phyloP scores from a whole-genome alignment of 1,284 basidiomycete species.

The Chalciporus piperatoides region DNA sequence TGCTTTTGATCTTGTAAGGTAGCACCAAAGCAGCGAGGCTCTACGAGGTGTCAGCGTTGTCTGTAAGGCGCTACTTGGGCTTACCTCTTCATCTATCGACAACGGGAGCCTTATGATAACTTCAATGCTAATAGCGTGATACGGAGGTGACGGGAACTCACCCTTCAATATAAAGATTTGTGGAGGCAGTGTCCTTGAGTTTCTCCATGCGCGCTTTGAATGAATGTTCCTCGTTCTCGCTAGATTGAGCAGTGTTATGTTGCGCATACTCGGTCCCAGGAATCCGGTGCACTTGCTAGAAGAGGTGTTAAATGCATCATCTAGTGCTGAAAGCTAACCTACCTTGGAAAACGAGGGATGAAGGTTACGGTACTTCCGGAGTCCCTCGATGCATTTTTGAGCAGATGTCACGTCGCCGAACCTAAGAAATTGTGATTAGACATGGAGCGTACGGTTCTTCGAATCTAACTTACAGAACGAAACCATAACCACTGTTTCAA shows the following conservation, averaged over 20 bases:
- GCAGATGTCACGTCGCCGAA: constrained; percentile 62
- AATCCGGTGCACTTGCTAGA: constrained; percentile 72
- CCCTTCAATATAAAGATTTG: constrained; percentile 76
- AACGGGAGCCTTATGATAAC: constrained; percentile 48
- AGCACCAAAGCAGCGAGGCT: constrained; percentile 56
- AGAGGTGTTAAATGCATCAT: constrained; percentile 1
- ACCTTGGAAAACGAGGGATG: constrained; percentile 72
- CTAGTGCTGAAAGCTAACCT: constrained; percentile 1
- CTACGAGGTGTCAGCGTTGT: constrained; percentile 28
- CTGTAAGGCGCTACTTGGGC: not conserved
- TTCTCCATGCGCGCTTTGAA: constrained; percentile 74
- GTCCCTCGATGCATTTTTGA: constrained; percentile 61
- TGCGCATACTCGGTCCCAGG: constrained; percentile 60
- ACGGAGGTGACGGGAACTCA: constrained; percentile 18
- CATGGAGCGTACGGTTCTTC: not conserved
- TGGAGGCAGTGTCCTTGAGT: constrained; percentile 56
- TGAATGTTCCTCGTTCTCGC: constrained; percentile 39
- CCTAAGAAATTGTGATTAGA: constrained; percentile 33
- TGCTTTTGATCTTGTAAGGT: constrained; percentile 66
- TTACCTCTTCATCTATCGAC: constrained; percentile 46
- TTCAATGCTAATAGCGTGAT: constrained; percentile 6
- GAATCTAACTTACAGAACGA: constrained; percentile 59
- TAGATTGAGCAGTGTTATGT: constrained; percentile 19
- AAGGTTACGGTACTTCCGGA: constrained; percentile 64
- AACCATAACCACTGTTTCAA: constrained; percentile 65